Evolutionary conservation across 805 yeast species (phyloP).

Genomic region (Sungouiella thailandica): DNA sequence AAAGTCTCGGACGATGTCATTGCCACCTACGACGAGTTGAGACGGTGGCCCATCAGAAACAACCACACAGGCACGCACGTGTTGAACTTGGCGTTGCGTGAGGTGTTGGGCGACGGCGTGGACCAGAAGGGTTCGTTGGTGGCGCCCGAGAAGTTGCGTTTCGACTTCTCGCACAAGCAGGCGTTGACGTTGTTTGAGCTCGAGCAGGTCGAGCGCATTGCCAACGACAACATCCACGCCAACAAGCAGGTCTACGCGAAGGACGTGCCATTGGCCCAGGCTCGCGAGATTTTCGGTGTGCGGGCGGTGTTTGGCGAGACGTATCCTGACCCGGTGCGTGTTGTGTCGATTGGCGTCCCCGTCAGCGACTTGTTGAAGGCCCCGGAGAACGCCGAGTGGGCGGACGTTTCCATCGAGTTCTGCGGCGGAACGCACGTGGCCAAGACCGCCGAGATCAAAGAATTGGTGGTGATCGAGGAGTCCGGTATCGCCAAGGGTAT

Average conservation of each 20-base stretch:
- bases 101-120: slow-evolving; percentile 78
- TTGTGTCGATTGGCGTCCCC: slow-evolving; percentile 90
- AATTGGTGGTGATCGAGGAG: slow-evolving; percentile 86
- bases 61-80: slow-evolving; percentile 99
- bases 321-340: slow-evolving; percentile 98
- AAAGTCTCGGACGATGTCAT: slow-evolving; percentile 65
- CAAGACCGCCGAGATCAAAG: slow-evolving; percentile 89
- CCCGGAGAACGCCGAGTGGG: slow-evolving; percentile 76
- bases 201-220: slow-evolving; percentile 67
- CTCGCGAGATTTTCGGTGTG: slow-evolving; percentile 73
- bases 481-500: slow-evolving; percentile 98
- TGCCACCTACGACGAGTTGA: slow-evolving; percentile 85
- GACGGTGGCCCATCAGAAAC: slow-evolving; percentile 95
- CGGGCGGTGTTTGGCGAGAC: slow-evolving; percentile 99
- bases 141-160: slow-evolving; percentile 90
- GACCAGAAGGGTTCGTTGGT: slow-evolving; percentile 98
- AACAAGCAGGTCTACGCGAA: slow-evolving; percentile 73
- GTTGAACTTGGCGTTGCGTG: slow-evolving; percentile 81
- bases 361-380: slow-evolving; percentile 72
- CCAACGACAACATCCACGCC: slow-evolving; percentile 64
- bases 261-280: slow-evolving; percentile 71
- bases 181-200: slow-evolving; percentile 71
- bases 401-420: slow-evolving; percentile 78
- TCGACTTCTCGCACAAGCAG: slow-evolving; percentile 92
- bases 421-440: slow-evolving; percentile 99